Conservation (phyloP, 495 filamentous ascomycete species). For the Neurospora terricola region DNA sequence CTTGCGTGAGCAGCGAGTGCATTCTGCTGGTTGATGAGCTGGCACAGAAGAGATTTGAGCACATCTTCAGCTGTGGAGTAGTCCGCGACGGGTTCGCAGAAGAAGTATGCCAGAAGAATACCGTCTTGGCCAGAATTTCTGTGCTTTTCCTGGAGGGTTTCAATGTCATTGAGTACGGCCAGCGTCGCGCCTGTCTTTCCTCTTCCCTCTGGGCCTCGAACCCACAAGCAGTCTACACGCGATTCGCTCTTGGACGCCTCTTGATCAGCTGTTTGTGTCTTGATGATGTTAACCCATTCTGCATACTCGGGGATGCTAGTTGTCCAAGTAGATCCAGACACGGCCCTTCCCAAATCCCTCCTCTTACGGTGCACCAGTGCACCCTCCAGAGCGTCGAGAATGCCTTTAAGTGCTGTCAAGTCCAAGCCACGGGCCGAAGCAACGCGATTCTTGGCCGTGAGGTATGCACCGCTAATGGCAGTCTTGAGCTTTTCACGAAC, state of each 20-base stretch:
- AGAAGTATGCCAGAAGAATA: slow-evolving; percentile 27
- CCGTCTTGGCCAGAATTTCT: slow-evolving; percentile 9
- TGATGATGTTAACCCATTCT: not conserved
- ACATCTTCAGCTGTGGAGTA: slow-evolving; percentile 28
- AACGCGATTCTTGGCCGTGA: not conserved
- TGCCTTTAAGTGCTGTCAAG: not conserved
- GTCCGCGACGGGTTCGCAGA: slow-evolving; percentile 21
- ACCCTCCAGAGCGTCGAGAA: not conserved
- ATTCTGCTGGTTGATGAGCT: slow-evolving; percentile 26
- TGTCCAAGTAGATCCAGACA: not conserved
- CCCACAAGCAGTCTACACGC: slow-evolving; percentile 21
- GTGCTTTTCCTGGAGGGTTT: slow-evolving; percentile 8
- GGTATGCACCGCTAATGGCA: not conserved
- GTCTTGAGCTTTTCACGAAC: not conserved
- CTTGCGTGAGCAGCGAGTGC: slow-evolving; percentile 26
- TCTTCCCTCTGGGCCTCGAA: slow-evolving; percentile 26
- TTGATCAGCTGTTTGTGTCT: not conserved
- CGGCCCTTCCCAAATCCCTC: not conserved
- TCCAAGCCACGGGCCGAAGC: not conserved
- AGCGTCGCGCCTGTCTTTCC: slow-evolving; percentile 27
- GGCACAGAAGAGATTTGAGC: slow-evolving; percentile 26
- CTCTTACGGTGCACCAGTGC: not conserved
- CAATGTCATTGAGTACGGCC: slow-evolving; percentile 23
- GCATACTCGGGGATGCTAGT: not conserved
- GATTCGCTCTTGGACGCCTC: not conserved